Percentiles rank a stretch among this genome's conserved stretches.
phyloP scores from a whole-genome alignment of 176 grass and related monocot genomes.

The Lolium multiflorum region DNA sequence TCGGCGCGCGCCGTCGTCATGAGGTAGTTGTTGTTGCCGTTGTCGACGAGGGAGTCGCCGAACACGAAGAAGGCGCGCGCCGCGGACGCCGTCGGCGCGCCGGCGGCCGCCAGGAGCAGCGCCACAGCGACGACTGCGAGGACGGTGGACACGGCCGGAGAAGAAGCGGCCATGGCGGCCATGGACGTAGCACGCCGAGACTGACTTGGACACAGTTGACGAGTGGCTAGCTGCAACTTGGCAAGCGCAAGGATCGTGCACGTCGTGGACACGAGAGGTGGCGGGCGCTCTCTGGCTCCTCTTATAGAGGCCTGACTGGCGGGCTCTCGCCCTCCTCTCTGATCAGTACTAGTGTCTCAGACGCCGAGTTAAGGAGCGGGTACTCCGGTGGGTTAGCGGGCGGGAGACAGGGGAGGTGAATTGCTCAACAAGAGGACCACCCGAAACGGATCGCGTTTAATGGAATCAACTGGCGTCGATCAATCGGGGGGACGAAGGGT shows the following conservation, averaged over 20 bases:
- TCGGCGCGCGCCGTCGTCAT: slow-evolving; percentile 71
- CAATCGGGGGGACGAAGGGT: not conserved
- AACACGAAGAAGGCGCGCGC: slow-evolving; percentile 74
- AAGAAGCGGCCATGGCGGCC: slow-evolving; percentile 32
- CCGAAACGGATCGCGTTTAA: slow-evolving; percentile 14
- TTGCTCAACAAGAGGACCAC: slow-evolving; percentile 6
- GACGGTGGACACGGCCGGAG: not conserved
- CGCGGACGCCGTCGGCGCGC: slow-evolving; percentile 26
- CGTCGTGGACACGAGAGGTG: slow-evolving; percentile 16
- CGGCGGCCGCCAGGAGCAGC: not conserved
- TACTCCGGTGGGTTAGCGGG: not conserved
- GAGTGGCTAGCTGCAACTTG: not conserved
- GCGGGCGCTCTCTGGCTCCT: not conserved
- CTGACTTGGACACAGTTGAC: not conserved
- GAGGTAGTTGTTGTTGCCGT: slow-evolving; percentile 85
- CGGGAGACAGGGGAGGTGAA: slow-evolving; percentile 5
- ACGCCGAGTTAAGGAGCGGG: not conserved
- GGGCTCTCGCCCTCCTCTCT: not conserved
- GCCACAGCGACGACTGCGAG: not conserved
- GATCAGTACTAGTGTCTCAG: not conserved
- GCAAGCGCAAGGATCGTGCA: not conserved
- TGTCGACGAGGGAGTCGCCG: slow-evolving; percentile 83
- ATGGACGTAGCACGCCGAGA: not conserved
- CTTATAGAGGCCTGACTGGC: not conserved
- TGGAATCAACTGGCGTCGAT: not conserved